Conservation (phyloP, 1,284 basidiomycete species). For the Leccinum fallax region DNA sequence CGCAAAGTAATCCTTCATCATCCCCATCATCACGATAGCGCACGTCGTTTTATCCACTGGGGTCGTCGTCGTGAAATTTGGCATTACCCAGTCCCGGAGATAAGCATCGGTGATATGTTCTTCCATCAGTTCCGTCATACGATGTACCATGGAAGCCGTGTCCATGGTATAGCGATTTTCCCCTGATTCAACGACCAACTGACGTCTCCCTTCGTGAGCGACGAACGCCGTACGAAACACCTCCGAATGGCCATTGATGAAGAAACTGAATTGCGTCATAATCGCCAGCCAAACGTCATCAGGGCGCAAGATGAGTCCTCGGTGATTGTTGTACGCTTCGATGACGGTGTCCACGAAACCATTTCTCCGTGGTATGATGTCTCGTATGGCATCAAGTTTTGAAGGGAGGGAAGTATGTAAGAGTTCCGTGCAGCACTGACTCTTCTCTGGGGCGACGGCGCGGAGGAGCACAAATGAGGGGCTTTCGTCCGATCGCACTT, state of each 20-base stretch:
- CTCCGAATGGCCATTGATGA: constrained; percentile 46
- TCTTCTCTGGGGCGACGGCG: constrained; percentile 23
- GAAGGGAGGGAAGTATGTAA: constrained; percentile 32
- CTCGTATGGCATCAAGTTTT: constrained; percentile 24
- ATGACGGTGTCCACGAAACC: constrained; percentile 42
- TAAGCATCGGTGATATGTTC: constrained; percentile 39
- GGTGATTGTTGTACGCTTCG: constrained; percentile 43
- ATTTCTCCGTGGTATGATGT: constrained; percentile 33
- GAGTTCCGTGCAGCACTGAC: constrained; percentile 20
- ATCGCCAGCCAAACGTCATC: constrained; percentile 52
- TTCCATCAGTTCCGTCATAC: constrained; percentile 41
- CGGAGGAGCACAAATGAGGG: constrained; percentile 26
- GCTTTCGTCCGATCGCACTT: constrained; percentile 22
- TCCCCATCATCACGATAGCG: constrained; percentile 49
- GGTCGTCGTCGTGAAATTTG: constrained; percentile 51
- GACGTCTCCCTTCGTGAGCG: constrained; percentile 40
- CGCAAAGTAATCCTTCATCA: constrained; percentile 43
- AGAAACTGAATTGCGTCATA: constrained; percentile 46
- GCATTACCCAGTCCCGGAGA: constrained; percentile 46
- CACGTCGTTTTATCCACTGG: constrained; percentile 41
- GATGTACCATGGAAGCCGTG: constrained; percentile 24
- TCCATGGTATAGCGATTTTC: constrained; percentile 38
- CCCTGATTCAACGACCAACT: constrained; percentile 32
- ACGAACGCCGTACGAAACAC: constrained; percentile 44
- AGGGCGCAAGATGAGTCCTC: constrained; percentile 40